Evolutionary conservation across 768 basidiomycete species (phyloP).

Genomic region (Fomitopsis serialis): DNA sequence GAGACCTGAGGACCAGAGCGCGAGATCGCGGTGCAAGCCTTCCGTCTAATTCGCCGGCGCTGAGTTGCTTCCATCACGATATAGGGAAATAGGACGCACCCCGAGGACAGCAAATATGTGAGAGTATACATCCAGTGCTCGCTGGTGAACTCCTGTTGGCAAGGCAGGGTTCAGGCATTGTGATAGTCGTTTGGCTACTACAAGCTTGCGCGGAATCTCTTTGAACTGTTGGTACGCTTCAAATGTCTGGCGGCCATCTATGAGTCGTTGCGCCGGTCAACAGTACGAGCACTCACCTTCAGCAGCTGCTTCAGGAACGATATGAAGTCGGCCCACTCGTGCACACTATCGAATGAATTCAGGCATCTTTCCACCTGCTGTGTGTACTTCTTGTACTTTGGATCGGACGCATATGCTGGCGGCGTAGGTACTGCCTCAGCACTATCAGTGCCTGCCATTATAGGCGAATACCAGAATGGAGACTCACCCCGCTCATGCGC

Average conservation of each 20-base stretch:
- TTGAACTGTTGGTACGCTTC: constrained; percentile 93
- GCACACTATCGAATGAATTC: constrained; percentile 89
- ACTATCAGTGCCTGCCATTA: too few relatives aligned
- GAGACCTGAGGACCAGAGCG: constrained; percentile 91
- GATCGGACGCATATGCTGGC: constrained; percentile 67
- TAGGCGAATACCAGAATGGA: background rate
- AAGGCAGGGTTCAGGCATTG: constrained; percentile 98
- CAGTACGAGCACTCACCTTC: constrained; percentile 47
- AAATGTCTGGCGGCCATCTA: constrained; percentile 50
- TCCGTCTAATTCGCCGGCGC: constrained; percentile 51
- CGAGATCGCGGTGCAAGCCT: constrained; percentile 79
- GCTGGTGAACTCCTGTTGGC: constrained; percentile 94
- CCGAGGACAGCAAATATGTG: constrained; percentile 90
- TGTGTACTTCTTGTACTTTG: constrained; percentile 91
- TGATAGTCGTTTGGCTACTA: constrained; percentile 90
- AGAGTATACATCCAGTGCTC: constrained; percentile 91
- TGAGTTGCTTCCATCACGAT: background rate
- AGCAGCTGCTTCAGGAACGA: constrained; percentile 91
- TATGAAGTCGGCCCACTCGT: constrained; percentile 99
- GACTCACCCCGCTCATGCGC: constrained; percentile 10
- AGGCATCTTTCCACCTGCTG: constrained; percentile 91
- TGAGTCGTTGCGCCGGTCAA: background rate
- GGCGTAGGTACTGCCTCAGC: constrained; percentile 39
- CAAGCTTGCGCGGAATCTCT: constrained; percentile 91
- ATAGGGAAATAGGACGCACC: constrained; percentile 39